Evolutionary conservation across 768 basidiomycete genomes (phyloP), one percentile per base, ranked within the genome.

Genomic region (Trametes sanguinea): DNA sequence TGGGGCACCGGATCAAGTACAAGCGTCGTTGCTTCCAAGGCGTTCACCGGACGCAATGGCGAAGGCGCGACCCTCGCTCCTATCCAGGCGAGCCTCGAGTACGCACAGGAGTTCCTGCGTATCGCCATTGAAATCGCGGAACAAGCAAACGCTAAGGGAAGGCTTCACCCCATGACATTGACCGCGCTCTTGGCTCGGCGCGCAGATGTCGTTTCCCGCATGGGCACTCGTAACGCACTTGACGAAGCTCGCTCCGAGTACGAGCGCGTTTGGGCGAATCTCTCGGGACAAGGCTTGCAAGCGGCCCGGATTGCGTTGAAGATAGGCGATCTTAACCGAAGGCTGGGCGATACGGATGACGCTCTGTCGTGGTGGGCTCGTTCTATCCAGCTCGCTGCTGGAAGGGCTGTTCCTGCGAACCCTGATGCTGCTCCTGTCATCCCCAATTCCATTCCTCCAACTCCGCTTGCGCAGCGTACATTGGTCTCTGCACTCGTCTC

Each of bases 341-440:
- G 85, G 39, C 73, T 90, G 29, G 84, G 84, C 6, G 76, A 84
- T 27, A 65, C 72, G 8, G 75, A 76, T 8, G 82, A 82, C 46
- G 89, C 89, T 4, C 67, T 88, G 46, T 67, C 75, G 30, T 92
- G 90, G 90, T 92, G 90, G 90, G 69, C 76, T 8, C 81, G 81
- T 44, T 79, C 88, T 11, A 75, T 88, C 30, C 72, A 77, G 47
- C 73, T 89, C 32, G 74, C 76, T 14, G 71, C 75, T 60, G 78
- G 75, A n/a, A 51, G 59, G 11, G 69, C 69, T 3, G 63, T 67
- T 9, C 37, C 69, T 14, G 61, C 73, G 43, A 46, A 62, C 39
- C 60, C 66, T 55, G 16, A 58, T 4, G 58, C 42, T 8, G 37
- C 52, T 8, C 71, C 72, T 22, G 32, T 61, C 7, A 68, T 83